Evolutionary conservation across 495 filamentous ascomycete genomes (phyloP).

Genomic region (Cryomyces antarcticus): DNA sequence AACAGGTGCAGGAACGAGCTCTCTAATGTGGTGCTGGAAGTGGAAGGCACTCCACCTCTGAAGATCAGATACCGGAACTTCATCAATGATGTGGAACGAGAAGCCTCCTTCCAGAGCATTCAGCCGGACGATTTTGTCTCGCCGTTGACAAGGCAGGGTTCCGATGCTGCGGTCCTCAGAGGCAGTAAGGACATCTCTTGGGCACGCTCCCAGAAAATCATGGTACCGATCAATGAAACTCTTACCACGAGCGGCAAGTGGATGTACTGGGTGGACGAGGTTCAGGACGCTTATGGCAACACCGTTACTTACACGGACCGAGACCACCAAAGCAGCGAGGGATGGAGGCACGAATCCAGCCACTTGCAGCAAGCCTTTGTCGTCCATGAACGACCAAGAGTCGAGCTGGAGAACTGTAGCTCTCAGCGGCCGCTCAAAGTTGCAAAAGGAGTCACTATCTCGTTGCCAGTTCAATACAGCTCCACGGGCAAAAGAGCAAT

Average conservation of each 20-base stretch:
- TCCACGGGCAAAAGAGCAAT: slow-evolving; percentile 34
- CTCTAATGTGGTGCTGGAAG: slow-evolving; percentile 60
- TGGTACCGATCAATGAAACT: slow-evolving; percentile 72
- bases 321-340: slow-evolving; percentile 29
- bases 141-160: slow-evolving; percentile 37
- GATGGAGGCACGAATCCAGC: slow-evolving; percentile 30
- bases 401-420: slow-evolving; percentile 54
- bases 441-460: slow-evolving; percentile 44
- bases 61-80: slow-evolving; percentile 76
- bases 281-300: slow-evolving; percentile 79
- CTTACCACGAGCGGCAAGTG: slow-evolving; percentile 56
- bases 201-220: slow-evolving; percentile 54
- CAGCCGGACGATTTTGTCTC: slow-evolving; percentile 73
- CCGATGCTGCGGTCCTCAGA: slow-evolving; percentile 32
- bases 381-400: slow-evolving; percentile 68
- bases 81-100: slow-evolving; percentile 53
- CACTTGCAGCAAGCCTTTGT: slow-evolving; percentile 56
- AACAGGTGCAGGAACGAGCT: slow-evolving; percentile 68
- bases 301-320: slow-evolving; percentile 54
- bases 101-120: slow-evolving; percentile 71
- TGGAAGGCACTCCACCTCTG: slow-evolving; percentile 78
- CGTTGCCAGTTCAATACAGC: slow-evolving; percentile 53
- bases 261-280: slow-evolving; percentile 78
- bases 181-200: slow-evolving; percentile 50
- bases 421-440: slow-evolving; percentile 60